Percentiles rank a stretch among this genome's conserved stretches.
These are phyloP conservation scores for Avena insularis DNA, from an alignment of 176 grass and related monocot genomes.

Conservation along the genomic window DNA sequence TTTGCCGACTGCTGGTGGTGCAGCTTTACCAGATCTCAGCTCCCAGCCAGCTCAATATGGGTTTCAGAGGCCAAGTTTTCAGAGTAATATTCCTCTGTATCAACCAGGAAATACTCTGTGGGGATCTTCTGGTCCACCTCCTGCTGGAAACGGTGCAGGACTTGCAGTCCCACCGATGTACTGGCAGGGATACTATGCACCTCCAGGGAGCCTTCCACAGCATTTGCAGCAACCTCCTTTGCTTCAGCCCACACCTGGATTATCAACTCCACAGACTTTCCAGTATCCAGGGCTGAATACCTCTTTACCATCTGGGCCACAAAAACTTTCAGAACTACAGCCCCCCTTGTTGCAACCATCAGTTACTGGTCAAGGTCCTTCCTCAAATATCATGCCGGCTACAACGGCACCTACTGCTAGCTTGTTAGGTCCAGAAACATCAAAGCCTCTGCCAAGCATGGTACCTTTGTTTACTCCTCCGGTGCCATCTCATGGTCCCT, in stretches of 20 bases:
- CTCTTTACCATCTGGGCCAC: constrained; percentile 58
- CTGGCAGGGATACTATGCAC: constrained; percentile 76
- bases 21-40: constrained; percentile 64
- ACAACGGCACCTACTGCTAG: constrained; percentile 50
- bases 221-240: constrained; percentile 74
- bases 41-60: constrained; percentile 71
- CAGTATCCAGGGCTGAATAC: constrained; percentile 65
- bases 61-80: constrained; percentile 65
- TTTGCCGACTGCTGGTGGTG: constrained; percentile 64
- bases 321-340: constrained; percentile 63
- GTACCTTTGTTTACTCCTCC: constrained; percentile 48
- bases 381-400: constrained; percentile 41
- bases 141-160: constrained; percentile 54
- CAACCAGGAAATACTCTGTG: constrained; percentile 63
- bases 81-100: constrained; percentile 66
- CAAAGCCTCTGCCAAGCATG: constrained; percentile 54
- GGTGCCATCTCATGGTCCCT: constrained; percentile 45
- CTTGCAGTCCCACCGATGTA: constrained; percentile 68
- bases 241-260: constrained; percentile 59
- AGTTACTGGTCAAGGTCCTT: constrained; percentile 50
- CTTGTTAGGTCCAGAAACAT: constrained; percentile 59
- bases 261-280: constrained; percentile 64
- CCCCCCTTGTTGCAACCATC: constrained; percentile 53
- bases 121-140: constrained; percentile 55
- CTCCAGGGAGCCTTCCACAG: constrained; percentile 64